Base-by-base conservation (phyloP, 805 yeast genomes). In the Ogataea degrootiae region DNA sequence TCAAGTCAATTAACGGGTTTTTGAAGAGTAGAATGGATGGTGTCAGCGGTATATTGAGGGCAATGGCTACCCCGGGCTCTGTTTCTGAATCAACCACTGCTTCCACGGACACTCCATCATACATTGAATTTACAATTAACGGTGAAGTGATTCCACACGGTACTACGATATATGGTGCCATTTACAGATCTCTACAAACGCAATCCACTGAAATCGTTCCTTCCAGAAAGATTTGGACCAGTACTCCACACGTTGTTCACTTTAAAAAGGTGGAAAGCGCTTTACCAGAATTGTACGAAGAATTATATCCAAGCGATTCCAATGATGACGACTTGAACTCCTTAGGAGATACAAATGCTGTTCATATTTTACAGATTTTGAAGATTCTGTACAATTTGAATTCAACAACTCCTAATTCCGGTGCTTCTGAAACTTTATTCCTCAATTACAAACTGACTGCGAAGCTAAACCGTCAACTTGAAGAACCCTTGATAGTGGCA, bases 401-500 rank as follows among this genome's bases (percentile, higher is more conserved):
- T 43, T 48, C 50, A 16, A 54, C 47, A 5, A 49, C 52, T n/a
- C 37, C 48, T 9, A 49, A 51, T 36, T 50, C 67, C 0, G 65
- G 62, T 11, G 62, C 67, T 6, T 57, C 67, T 1, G 62, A 57
- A 7, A 54, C 63, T 2, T 39, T 61, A 12, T 91, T 89, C 58
- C 68, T 83, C 56, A 90, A 87, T 61, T 80, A 88, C 66, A 90
- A 90, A 58, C 63, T 92, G 17, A 83, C 96, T 6, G 95, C 95
- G 0, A 92, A 91, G 62, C 69, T 94, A 45, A 85, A 86, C 47
- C 72, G 95, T 42, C 97, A 91, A 65, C 66, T 92, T 39, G 97
- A 91, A 56, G 97, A 92, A 53, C 94, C 96, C 0, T 69, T 91
- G 45, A 75, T 90, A 16, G 92, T 92, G 26, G 92, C 95, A 0